Base-by-base conservation (phyloP, 768 basidiomycete genomes). In the Rhizopogon rudus region DNA sequence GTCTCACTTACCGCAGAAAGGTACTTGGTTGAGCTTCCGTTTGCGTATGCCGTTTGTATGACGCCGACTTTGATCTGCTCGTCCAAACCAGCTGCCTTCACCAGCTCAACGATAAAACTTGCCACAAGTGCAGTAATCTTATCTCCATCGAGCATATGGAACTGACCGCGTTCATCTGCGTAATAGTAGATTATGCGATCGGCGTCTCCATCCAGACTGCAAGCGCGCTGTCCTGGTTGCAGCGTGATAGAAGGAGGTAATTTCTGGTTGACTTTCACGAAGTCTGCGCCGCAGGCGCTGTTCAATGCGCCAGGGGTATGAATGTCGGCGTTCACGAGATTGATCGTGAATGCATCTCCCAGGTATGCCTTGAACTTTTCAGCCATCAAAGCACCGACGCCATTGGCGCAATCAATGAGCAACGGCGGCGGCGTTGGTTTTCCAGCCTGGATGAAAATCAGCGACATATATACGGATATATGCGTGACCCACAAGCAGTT, bases 1-100 rank as follows among this genome's bases (percentile, higher is more conserved):
- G 28, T 51, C 22, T 52, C 28, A 66, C 83, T 59, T 56, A 93
- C 92, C 71, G 87, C 84, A 14, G 84, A 75, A 43, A 98, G 77
- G 68, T 96, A 98, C 68, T 88, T 91, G 12, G 97, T 99, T 0
- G 96, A 98, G 55, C 84, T 92, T 6, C 97, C 97, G 61, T 99
- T 99, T 33, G 97, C 97, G 69, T 99, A 99, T 3, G 97, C 97
- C 0, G 97, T 99, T 70, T 99, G 97, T 10, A 99, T 94, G 17
- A 98, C 90, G 33, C 97, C 97, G 28, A 98, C 89, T 67, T 88
- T 83, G 59, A 98, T 73, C 46, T 81, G 74, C 22, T 79, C 76
- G 22, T 91, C 88, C 41, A 98, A 75, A 17, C 92, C 93, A 16
- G 95, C 85, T 37, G 83, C 80, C 68, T 86, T 90, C 61, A 96